Percentiles rank a stretch among this genome's conserved stretches.
phyloP scores from a whole-genome alignment of 768 basidiomycete genomes.

The Lentinula detonsa region DNA sequence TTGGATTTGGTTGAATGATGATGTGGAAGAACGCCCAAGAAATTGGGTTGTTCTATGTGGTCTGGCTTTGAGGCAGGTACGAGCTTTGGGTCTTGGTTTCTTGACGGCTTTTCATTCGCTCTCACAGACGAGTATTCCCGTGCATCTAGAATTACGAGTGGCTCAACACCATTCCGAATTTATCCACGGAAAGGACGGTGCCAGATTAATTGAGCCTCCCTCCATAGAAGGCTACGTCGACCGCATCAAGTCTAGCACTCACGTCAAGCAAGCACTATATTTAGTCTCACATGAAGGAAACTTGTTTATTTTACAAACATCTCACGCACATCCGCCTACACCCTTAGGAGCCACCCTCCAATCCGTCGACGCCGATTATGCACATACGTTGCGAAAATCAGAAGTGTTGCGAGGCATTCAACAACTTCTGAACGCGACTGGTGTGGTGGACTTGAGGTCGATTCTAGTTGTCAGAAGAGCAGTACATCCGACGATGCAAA shows the following conservation, averaged over 20 bases:
- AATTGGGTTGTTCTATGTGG: constrained; percentile 76
- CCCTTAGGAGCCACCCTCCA: constrained; percentile 51
- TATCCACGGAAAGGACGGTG: constrained; percentile 38
- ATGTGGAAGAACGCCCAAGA: constrained; percentile 54
- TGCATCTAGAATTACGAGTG: constrained; percentile 65
- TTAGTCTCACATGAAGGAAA: constrained; percentile 67
- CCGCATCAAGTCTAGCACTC: constrained; percentile 55
- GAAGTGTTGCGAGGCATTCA: constrained; percentile 59
- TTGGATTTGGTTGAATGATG: constrained; percentile 78
- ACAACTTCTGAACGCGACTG: constrained; percentile 61
- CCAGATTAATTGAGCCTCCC: constrained; percentile 64
- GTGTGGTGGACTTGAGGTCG: constrained; percentile 67
- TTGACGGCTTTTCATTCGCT: background rate
- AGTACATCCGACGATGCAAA: constrained; percentile 37
- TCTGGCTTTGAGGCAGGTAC: constrained; percentile 65
- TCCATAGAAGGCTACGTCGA: constrained; percentile 84
- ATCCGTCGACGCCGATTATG: constrained; percentile 21
- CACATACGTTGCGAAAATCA: constrained; percentile 33
- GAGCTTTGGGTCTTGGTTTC: constrained; percentile 9
- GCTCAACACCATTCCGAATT: constrained; percentile 59
- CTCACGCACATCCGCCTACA: constrained; percentile 58
- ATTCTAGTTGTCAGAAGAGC: constrained; percentile 63
- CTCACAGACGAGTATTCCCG: background rate
- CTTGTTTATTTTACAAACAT: constrained; percentile 52
- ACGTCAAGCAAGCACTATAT: constrained; percentile 57